Base-by-base conservation (phyloP, 108 stramenopile species). In the Aurantiochytrium sp. region DNA sequence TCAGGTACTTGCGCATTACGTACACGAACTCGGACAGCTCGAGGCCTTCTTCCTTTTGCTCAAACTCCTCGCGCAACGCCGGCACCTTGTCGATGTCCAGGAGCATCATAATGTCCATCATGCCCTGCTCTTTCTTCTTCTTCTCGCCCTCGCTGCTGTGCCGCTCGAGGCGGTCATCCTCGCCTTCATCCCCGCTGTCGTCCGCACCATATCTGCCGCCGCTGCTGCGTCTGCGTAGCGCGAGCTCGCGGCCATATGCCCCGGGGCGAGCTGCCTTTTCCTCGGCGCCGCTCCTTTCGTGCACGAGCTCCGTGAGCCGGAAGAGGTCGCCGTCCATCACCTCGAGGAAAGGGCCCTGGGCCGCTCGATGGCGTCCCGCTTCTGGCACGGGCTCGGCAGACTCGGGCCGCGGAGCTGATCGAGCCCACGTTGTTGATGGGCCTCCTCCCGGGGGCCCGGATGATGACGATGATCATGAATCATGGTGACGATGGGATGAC, bases 101-200 rank as follows among this genome's bases (percentile, higher is more conserved):
- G 37, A 21, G 22, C 86, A 68, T 86, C 88, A 89, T 89, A 45
- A 89, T 89, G 85, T 89, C 88, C 17, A 54, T 54, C 4, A 53
- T 68, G 59, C 55, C 55, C 41, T 37, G 37, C 36, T 65, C 86
- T 31, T 86, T 21, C 10, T 68, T 27, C 15, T 4, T 4, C 59
- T 65, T 65, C 59, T 34, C 19, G 15, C n/a, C n/a, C n/a, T n/a
- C n/a, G n/a, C n/a, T n/a, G n/a, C n/a, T n/a, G n/a, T n/a, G n/a
- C n/a, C n/a, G n/a, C n/a, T n/a, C n/a, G n/a, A n/a, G n/a, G n/a
- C n/a, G n/a, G n/a, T n/a, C n/a, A n/a, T n/a, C n/a, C n/a, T n/a
- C n/a, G n/a, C n/a, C n/a, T n/a, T n/a, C n/a, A n/a, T 34, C 59
- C 24, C 19, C 34, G 1, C 32, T 10, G 24, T 65, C 10, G 32